Percentiles rank a stretch among this genome's conserved stretches.
Conservation (phyloP, 2,329 filamentous ascomycete species). For the Sporothrix globosa region DNA sequence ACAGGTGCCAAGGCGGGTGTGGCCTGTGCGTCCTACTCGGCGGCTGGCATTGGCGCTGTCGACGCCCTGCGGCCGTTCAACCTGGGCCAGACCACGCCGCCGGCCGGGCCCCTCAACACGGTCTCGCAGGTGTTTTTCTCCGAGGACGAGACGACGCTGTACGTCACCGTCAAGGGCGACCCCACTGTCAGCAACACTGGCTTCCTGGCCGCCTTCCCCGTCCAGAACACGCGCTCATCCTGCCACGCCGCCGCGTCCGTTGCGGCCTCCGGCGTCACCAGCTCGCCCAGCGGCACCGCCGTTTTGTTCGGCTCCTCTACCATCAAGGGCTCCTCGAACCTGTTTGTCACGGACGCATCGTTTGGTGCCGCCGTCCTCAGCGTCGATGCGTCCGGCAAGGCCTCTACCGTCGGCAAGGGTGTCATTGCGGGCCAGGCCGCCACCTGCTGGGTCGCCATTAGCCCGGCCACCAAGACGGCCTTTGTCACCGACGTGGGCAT, state of each 20-base stretch:
- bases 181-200: slow-evolving; percentile 58
- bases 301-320: slow-evolving; percentile 57
- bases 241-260: slow-evolving; percentile 32
- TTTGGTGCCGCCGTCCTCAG: slow-evolving; percentile 59
- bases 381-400: slow-evolving; percentile 43
- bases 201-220: slow-evolving; percentile 57
- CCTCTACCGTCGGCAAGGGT: slow-evolving; percentile 46
- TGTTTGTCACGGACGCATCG: slow-evolving; percentile 62
- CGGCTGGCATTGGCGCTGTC: slow-evolving; percentile 47
- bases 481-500: slow-evolving; percentile 61
- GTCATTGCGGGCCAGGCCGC: slow-evolving; percentile 55
- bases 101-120: slow-evolving; percentile 60
- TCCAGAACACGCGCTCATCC: slow-evolving; percentile 40
- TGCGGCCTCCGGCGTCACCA: slow-evolving; percentile 41
- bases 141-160: slow-evolving; percentile 54
- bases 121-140: slow-evolving; percentile 65
- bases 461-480: slow-evolving; percentile 51
- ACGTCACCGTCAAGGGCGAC: slow-evolving; percentile 64
- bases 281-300: slow-evolving; percentile 58
- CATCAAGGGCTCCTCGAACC: slow-evolving; percentile 49
- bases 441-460: slow-evolving; percentile 62
- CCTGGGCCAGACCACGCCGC: slow-evolving; percentile 60
- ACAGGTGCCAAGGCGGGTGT: slow-evolving; percentile 52
- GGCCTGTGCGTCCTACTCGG: slow-evolving; percentile 49
- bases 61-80: slow-evolving; percentile 54